Percentiles rank a stretch among this genome's conserved stretches.
Conservation (phyloP, 495 filamentous ascomycete species). For the Penicillium crystallinum region DNA sequence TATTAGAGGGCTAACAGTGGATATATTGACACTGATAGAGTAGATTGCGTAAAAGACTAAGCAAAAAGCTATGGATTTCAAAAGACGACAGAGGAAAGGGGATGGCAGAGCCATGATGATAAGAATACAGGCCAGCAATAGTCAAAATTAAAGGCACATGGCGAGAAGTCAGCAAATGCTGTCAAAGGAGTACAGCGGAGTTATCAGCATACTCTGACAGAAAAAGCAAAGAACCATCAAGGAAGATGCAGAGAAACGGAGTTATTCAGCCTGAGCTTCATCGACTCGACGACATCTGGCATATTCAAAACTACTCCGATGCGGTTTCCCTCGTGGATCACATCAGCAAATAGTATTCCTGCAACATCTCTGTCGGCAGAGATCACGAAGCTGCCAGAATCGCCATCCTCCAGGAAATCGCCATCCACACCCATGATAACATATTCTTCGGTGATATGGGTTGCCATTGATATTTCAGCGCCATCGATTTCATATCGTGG, state of each 20-base stretch:
- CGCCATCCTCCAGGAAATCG: neutral
- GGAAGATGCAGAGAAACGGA: neutral
- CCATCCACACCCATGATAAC: neutral
- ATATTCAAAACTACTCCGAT: neutral
- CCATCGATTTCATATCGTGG: neutral
- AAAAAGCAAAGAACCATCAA: neutral
- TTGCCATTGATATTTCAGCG: neutral
- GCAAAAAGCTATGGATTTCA: too few species aligned
- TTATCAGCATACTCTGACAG: too few species aligned
- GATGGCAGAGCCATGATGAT: too few species aligned
- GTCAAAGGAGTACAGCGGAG: too few species aligned
- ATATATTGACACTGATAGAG: too few species aligned
- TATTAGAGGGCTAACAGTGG: too few species aligned
- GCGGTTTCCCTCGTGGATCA: neutral
- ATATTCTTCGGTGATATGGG: neutral
- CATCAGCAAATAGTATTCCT: neutral
- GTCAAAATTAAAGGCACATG: too few species aligned
- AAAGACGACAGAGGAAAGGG: too few species aligned
- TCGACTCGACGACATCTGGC: neutral
- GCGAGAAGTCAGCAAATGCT: too few species aligned
- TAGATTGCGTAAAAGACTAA: too few species aligned
- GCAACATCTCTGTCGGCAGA: neutral
- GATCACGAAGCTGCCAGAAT: neutral
- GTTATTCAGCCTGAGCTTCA: neutral
- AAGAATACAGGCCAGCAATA: too few species aligned